Conservation (phyloP, 2,329 filamentous ascomycete genomes). For the Hirsutella rhossiliensis region DNA sequence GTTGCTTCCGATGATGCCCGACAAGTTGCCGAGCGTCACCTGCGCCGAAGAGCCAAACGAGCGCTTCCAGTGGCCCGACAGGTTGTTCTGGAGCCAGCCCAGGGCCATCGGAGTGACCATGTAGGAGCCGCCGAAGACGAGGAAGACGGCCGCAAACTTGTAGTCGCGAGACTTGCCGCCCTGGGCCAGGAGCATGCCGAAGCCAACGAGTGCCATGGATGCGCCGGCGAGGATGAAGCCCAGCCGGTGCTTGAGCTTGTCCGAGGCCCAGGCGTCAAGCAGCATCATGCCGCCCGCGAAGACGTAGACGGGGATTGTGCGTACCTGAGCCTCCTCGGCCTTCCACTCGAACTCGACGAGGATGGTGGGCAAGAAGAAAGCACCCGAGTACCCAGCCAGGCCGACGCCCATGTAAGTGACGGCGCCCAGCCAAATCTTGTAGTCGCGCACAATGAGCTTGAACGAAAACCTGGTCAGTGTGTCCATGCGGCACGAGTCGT, state of each 20-base stretch:
- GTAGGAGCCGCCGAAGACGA: slow-evolving; percentile 40
- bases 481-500: slow-evolving; percentile 35
- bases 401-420: slow-evolving; percentile 24
- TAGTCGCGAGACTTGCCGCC: slow-evolving; percentile 10
- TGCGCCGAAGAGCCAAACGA: slow-evolving; percentile 38
- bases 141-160: slow-evolving; percentile 42
- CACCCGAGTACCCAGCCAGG: slow-evolving; percentile 30
- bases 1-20: slow-evolving; percentile 32
- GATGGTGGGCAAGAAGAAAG: slow-evolving; percentile 26
- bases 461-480: slow-evolving; percentile 34
- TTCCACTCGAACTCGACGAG: slow-evolving; percentile 22
- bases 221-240: slow-evolving; percentile 40
- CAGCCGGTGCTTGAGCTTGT: slow-evolving; percentile 39
- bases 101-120: slow-evolving; percentile 41
- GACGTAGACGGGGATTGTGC: slow-evolving; percentile 23
- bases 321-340: slow-evolving; percentile 20
- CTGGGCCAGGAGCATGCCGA: slow-evolving; percentile 36
- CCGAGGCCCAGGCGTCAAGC: slow-evolving; percentile 30
- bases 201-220: slow-evolving; percentile 37
- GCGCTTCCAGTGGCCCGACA: slow-evolving; percentile 46
- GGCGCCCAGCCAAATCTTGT: slow-evolving; percentile 30
- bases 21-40: slow-evolving; percentile 34
- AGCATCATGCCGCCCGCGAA: slow-evolving; percentile 19
- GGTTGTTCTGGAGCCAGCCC: slow-evolving; percentile 44
- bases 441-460: slow-evolving; percentile 32